phyloP scores from a whole-genome alignment of 2,329 filamentous ascomycete species.

The Fusarium guadeloupense region DNA sequence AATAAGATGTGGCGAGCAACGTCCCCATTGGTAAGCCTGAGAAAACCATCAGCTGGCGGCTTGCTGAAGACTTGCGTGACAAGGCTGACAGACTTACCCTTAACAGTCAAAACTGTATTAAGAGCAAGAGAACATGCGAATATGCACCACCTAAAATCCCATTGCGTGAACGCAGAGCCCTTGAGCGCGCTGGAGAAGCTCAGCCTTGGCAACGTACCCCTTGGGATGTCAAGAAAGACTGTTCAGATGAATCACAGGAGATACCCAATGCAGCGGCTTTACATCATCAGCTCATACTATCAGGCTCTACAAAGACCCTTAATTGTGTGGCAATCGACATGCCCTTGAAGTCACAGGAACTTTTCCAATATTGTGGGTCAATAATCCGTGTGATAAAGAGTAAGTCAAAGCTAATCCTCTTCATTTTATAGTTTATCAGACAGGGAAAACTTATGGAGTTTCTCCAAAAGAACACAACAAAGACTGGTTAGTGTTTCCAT shows the following conservation, averaged over 20 bases:
- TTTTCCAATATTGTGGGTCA: slow-evolving; percentile 25
- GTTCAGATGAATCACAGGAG: background rate
- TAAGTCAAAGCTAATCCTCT: background rate
- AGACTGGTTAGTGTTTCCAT: background rate
- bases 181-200: slow-evolving; percentile 6
- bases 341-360: slow-evolving; percentile 16
- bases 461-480: background rate
- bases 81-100: background rate
- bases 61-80: background rate
- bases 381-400: background rate
- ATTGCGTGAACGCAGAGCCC: slow-evolving; percentile 7
- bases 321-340: slow-evolving; percentile 6
- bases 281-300: background rate
- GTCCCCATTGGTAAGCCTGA: slow-evolving; percentile 13
- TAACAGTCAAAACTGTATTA: slow-evolving; percentile 7
- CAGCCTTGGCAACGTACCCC: slow-evolving; percentile 4
- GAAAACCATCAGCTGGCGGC: background rate
- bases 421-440: background rate
- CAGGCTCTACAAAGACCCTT: background rate
- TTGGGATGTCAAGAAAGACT: background rate
- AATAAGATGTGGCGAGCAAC: slow-evolving; percentile 17
- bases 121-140: background rate
- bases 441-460: background rate
- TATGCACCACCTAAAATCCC: slow-evolving; percentile 13
- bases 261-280: background rate